Conservation (phyloP, 257 asterid genomes). For the Nicotiana tabacum region DNA sequence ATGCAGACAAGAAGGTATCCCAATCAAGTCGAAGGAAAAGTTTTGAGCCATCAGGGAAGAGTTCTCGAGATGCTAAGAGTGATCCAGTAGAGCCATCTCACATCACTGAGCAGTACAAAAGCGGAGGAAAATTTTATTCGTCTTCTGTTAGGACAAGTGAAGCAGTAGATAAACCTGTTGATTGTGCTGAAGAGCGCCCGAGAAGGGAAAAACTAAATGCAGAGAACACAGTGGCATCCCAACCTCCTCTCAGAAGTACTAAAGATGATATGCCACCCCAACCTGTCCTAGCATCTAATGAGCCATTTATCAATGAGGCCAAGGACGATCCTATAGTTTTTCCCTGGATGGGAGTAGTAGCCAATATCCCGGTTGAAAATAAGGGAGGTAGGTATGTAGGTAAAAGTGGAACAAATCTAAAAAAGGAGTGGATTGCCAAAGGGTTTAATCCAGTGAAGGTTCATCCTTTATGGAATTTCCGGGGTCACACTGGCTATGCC, state of each 20-base stretch:
- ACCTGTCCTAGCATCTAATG: neutral
- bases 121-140: neutral
- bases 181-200: neutral
- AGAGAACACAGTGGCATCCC: neutral
- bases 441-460: conserved; percentile 49
- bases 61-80: conserved; percentile 15
- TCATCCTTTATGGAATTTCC: conserved; percentile 34
- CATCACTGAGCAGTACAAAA: neutral
- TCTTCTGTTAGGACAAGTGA: conserved; percentile 8
- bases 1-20: conserved; percentile 15
- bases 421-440: conserved; percentile 23
- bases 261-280: neutral
- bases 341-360: conserved; percentile 61
- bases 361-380: conserved; percentile 33
- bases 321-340: conserved; percentile 43
- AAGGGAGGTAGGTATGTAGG: conserved; percentile 32
- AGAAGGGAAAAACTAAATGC: neutral
- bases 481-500: conserved; percentile 49
- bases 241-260: neutral
- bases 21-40: conserved; percentile 24
- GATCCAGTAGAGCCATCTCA: neutral
- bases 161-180: conserved; percentile 11
- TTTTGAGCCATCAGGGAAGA: conserved; percentile 17
- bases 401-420: conserved; percentile 34
- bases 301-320: neutral